Evolutionary conservation across 2,329 filamentous ascomycete genomes (phyloP), one percentile per base, ranked within the genome.

Genomic region (Trichoderma oligosporum): DNA sequence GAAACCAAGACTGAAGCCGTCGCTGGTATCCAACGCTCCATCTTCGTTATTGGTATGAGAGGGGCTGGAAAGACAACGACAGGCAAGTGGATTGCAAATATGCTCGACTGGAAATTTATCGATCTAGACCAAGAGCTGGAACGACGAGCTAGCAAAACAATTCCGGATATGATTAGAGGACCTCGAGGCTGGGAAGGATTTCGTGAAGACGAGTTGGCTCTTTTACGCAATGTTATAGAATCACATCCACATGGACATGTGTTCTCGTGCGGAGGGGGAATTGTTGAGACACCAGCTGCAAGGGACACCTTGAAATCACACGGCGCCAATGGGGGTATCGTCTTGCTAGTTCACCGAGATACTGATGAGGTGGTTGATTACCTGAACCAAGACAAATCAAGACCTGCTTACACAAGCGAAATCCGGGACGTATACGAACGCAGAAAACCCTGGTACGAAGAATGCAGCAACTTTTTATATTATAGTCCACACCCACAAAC

Each of bases 21-120:
- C 4, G 20, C 41, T 5, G 24, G 51, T 11, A 62, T 68, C 29
- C 73, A 83, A 64, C 81, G 82, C 46, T 96, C 92, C 0, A 86
- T 97, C 51, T 91, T 97, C 74, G 87, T 99, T 60, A 93, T 99
- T 63, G 94, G 94, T 8, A 99, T 99, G 94, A 85, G 94, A 63
- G 94, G 94, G 57, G 94, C 92, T 38, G 94, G 94, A 24, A 99
- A 99, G 76, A 97, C 94, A 0, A 99, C 94, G 0, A 88, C 89
- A 33, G 94, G 94, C 53, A 82, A 83, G 12, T 96, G 92, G 90
- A 87, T 94, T 67, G 86, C 88, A 0, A 82, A 82, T 60, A 82
- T 88, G 25, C 77, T 97, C 1, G 83, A 85, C 48, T 85, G 91
- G 68, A 85, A 88, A 6, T 86, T 96, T 60, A 76, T 95, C 54